phyloP scores from a whole-genome alignment of 2,329 filamentous ascomycete genomes.

The Diaporthe ilicicola region DNA sequence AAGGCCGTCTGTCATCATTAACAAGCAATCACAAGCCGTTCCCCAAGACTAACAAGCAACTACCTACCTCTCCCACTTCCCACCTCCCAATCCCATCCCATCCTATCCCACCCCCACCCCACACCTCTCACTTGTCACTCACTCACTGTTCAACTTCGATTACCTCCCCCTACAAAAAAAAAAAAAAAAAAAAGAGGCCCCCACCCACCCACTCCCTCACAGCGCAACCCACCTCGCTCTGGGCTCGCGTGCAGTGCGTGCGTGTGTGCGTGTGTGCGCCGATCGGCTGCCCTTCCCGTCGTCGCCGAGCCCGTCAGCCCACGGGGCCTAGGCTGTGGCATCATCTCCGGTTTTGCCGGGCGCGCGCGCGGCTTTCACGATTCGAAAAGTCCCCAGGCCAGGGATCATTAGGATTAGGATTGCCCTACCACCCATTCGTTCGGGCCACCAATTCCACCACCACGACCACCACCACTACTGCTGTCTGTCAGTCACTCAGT shows the following conservation, averaged over 20 bases:
- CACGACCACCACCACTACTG: neutral
- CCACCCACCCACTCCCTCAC: slow-evolving; percentile 6
- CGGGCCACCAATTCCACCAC: neutral
- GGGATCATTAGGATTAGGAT: slow-evolving; percentile 2
- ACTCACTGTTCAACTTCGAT: neutral
- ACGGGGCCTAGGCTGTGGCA: slow-evolving; percentile 13
- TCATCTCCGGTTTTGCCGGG: slow-evolving; percentile 17
- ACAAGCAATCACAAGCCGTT: slow-evolving; percentile 17
- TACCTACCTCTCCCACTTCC: neutral
- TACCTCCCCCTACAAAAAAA: neutral
- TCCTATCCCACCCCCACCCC: neutral
- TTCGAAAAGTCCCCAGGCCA: neutral
- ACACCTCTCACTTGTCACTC: neutral
- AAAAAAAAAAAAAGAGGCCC: too few relatives aligned
- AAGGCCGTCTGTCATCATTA: neutral
- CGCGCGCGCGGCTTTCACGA: slow-evolving; percentile 4
- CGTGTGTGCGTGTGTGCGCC: neutral
- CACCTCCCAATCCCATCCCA: neutral
- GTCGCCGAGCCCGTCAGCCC: slow-evolving; percentile 18
- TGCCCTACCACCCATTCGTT: neutral
- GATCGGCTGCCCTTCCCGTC: slow-evolving; percentile 21
- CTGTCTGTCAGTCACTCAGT: too few relatives aligned
- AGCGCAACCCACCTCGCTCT: neutral
- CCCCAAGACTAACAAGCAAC: neutral
- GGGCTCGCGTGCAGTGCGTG: neutral